phyloP scores from a whole-genome alignment of 345 rosid species.

The Dovyalis caffra region DNA sequence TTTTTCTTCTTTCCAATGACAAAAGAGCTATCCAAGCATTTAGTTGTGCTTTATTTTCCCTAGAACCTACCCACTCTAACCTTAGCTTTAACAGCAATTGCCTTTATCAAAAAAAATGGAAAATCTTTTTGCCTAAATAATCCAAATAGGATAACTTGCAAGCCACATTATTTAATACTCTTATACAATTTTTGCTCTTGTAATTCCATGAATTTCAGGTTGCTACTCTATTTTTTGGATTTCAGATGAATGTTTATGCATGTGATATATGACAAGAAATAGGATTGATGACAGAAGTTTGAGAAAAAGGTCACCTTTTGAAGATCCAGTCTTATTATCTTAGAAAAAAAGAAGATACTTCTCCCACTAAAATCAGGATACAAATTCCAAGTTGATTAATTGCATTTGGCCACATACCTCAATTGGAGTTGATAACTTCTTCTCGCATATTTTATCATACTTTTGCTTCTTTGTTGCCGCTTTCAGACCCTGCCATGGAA shows the following conservation, averaged over 20 bases:
- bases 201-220: neutral
- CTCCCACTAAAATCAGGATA: neutral
- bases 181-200: neutral
- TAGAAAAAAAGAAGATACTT: neutral
- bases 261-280: neutral
- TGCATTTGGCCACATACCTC: constrained; percentile 48
- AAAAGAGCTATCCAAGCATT: neutral
- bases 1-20: neutral
- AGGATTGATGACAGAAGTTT: neutral
- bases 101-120: neutral
- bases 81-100: too few species aligned
- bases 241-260: neutral
- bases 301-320: neutral
- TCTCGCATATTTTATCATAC: constrained; percentile 84
- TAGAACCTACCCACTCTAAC: too few species aligned
- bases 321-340: neutral
- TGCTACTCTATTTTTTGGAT: neutral
- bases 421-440: constrained; percentile 86
- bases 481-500: constrained; percentile 95
- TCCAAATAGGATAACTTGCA: neutral
- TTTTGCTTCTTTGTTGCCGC: constrained; percentile 89
- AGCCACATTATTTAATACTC: neutral
- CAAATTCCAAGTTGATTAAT: neutral
- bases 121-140: neutral
- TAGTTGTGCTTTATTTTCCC: neutral